Evolutionary conservation across 805 yeast genomes (phyloP).

Genomic region (Naumovozyma baii): DNA sequence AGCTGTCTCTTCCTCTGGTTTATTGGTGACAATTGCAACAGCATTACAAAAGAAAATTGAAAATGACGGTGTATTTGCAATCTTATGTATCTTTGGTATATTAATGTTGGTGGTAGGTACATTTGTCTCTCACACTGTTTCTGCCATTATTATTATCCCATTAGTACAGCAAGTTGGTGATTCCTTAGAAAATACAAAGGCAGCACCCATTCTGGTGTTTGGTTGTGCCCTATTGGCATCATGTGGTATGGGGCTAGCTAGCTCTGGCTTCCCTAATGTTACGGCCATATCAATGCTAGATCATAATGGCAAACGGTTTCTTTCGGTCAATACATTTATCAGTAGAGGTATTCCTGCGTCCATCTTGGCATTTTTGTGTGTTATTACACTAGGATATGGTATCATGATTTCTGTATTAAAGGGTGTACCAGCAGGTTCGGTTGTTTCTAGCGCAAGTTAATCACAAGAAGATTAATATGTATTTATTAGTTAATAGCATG

Average conservation of each 20-base stretch:
- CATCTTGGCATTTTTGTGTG: slow-evolving; percentile 57
- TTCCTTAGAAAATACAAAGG: slow-evolving; percentile 59
- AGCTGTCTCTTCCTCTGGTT: slow-evolving; percentile 86
- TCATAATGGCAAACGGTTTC: slow-evolving; percentile 79
- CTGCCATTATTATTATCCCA: slow-evolving; percentile 87
- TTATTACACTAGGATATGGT: slow-evolving; percentile 73
- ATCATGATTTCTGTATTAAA: slow-evolving; percentile 44
- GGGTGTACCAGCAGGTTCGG: slow-evolving; percentile 4
- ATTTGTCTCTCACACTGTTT: slow-evolving; percentile 92
- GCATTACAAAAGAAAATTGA: slow-evolving; percentile 56
- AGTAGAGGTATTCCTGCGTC: slow-evolving; percentile 88
- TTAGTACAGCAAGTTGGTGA: slow-evolving; percentile 82
- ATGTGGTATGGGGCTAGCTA: slow-evolving; percentile 94
- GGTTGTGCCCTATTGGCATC: slow-evolving; percentile 62
- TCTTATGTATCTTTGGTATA: slow-evolving; percentile 72
- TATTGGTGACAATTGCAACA: slow-evolving; percentile 67
- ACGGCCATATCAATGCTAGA: slow-evolving; percentile 93
- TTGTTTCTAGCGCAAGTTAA: not conserved
- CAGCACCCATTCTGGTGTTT: slow-evolving; percentile 38
- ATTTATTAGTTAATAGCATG: no score
- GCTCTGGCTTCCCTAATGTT: slow-evolving; percentile 97
- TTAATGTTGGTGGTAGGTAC: slow-evolving; percentile 82
- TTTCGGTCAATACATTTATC: slow-evolving; percentile 73
- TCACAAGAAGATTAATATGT: not conserved
- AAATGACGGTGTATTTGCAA: slow-evolving; percentile 54